Conservation (phyloP, 805 yeast genomes). For the Candida qinlingensis region DNA sequence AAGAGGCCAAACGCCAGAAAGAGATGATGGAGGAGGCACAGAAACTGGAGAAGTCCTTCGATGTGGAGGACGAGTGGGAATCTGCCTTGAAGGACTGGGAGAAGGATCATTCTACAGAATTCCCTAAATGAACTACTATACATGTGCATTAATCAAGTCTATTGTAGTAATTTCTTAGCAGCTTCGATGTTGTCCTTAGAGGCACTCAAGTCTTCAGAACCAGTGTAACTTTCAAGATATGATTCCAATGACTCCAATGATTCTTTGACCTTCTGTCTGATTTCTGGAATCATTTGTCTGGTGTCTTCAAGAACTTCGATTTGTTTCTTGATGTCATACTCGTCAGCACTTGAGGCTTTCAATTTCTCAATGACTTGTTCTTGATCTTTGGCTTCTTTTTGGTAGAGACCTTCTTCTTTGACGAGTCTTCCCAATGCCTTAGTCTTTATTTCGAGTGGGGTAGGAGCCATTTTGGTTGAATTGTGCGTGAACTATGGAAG, state of each 20-base stretch:
- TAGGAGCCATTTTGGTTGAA: slow-evolving; percentile 52
- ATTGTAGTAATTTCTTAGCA: slow-evolving; percentile 20
- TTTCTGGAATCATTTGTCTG: slow-evolving; percentile 43
- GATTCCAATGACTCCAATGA: slow-evolving; percentile 34
- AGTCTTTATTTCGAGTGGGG: slow-evolving; percentile 63
- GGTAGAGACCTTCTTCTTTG: slow-evolving; percentile 61
- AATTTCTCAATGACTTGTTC: slow-evolving; percentile 41
- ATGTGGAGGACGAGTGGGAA: slow-evolving; percentile 72
- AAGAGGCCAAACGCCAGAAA: slow-evolving; percentile 43
- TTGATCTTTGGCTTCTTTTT: slow-evolving; percentile 54
- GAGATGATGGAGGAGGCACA: slow-evolving; percentile 38
- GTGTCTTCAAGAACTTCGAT: slow-evolving; percentile 51
- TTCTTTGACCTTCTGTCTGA: slow-evolving; percentile 37
- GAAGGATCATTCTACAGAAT: slow-evolving; percentile 29
- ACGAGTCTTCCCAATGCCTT: slow-evolving; percentile 63
- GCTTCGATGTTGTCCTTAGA: slow-evolving; percentile 24
- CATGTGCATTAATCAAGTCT: neutral
- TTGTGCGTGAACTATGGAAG: neutral
- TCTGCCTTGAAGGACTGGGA: slow-evolving; percentile 57
- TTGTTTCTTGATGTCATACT: slow-evolving; percentile 58
- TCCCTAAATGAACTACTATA: slow-evolving; percentile 9
- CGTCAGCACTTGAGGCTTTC: slow-evolving; percentile 45
- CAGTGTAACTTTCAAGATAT: slow-evolving; percentile 33
- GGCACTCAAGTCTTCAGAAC: slow-evolving; percentile 27
- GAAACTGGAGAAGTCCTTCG: slow-evolving; percentile 35